Evolutionary conservation across 306 rosid species (phyloP).

Genomic region (Cucurbita argyrosperma): DNA sequence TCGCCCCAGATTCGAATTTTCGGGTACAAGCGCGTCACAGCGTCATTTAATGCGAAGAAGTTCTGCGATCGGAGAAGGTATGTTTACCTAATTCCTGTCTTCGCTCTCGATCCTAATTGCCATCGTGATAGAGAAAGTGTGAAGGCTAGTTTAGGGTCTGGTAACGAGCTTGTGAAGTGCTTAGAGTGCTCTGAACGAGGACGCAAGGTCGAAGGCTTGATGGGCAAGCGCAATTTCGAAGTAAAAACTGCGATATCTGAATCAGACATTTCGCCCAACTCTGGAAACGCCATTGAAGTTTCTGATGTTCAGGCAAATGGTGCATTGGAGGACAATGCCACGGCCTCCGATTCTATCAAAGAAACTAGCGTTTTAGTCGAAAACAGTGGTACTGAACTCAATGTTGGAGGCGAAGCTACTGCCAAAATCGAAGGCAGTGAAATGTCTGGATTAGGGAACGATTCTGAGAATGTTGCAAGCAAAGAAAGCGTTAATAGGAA

Average conservation of each 20-base stretch:
- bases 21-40: constrained; percentile 79
- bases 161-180: constrained; percentile 55
- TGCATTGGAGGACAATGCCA: constrained; percentile 16
- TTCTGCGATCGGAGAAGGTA: constrained; percentile 94
- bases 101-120: constrained; percentile 66
- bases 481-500: constrained; percentile 25
- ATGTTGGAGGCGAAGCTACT: constrained; percentile 13
- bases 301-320: constrained; percentile 19
- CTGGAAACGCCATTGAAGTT: constrained; percentile 1
- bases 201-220: constrained; percentile 58
- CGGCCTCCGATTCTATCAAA: constrained; percentile 14
- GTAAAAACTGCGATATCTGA: constrained; percentile 20
- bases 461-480: constrained; percentile 1
- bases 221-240: constrained; percentile 47
- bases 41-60: constrained; percentile 76
- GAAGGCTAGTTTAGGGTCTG: constrained; percentile 82
- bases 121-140: constrained; percentile 91
- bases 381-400: constrained; percentile 16
- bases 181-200: constrained; percentile 79
- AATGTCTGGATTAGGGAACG: constrained; percentile 16
- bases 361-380: constrained; percentile 16
- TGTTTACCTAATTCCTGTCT: constrained; percentile 72
- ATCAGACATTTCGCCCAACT: constrained; percentile 25
- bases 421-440: constrained; percentile 7
- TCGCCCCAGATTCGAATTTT: constrained; percentile 68